A percentile compares a stretch with the other conserved stretches of the same genome.
phyloP scores from a whole-genome alignment of 768 basidiomycete species.

The Xanthoconium purpureum region DNA sequence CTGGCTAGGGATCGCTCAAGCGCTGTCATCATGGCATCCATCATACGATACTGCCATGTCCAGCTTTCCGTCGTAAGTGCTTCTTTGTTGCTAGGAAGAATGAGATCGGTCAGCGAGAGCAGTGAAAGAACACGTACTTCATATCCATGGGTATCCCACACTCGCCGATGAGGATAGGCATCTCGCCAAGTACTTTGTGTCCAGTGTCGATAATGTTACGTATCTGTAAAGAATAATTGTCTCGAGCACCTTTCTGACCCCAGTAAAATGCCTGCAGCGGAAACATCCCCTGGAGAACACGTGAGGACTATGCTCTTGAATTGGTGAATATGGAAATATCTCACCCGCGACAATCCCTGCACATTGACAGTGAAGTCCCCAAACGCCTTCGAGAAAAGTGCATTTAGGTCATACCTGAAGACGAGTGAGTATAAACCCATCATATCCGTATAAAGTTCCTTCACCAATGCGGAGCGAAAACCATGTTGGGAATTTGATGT shows the following conservation, averaged over 20 bases:
- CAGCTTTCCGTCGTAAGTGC: conserved; percentile 75
- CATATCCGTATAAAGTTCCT: conserved; percentile 16
- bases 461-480: conserved; percentile 75
- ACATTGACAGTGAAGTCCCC: conserved; percentile 89
- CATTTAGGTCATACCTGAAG: conserved; percentile 86
- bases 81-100: conserved; percentile 51
- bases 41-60: conserved; percentile 83
- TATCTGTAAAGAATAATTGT: conserved; percentile 83
- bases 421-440: background rate
- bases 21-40: conserved; percentile 88
- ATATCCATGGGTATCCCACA: conserved; percentile 96
- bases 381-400: conserved; percentile 80
- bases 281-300: conserved; percentile 71
- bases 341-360: conserved; percentile 83
- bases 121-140: conserved; percentile 58
- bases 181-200: conserved; percentile 70
- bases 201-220: conserved; percentile 70
- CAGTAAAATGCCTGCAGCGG: conserved; percentile 78
- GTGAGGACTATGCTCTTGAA: conserved; percentile 5
- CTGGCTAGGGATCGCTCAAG: conserved; percentile 74
- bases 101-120: background rate
- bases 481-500: conserved; percentile 57
- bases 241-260: conserved; percentile 76
- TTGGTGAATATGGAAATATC: conserved; percentile 15
- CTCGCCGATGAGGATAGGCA: conserved; percentile 86